Evolutionary conservation across 106 monocot species (phyloP).

Genomic region (Dioscorea dumetorum): DNA sequence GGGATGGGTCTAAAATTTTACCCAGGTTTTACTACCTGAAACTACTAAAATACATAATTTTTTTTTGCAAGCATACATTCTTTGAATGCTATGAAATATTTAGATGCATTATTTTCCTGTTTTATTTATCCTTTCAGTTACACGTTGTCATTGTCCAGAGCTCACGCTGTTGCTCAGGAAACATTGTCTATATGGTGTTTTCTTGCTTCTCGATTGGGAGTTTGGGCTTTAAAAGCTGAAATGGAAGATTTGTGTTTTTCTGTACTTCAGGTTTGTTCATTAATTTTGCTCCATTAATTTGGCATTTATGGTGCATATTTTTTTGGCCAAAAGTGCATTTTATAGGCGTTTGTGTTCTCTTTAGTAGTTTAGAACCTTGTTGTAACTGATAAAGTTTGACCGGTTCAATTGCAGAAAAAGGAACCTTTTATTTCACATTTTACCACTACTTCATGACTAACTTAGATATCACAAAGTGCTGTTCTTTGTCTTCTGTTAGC

Average conservation of each 20-base stretch:
- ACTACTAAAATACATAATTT: not conserved
- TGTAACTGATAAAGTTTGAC: too few species aligned
- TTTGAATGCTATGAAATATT: not conserved
- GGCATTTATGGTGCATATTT: too few species aligned
- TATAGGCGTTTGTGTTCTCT: too few species aligned
- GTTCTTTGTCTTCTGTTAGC: too few species aligned
- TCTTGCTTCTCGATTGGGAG: conserved; percentile 88
- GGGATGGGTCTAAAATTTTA: not conserved
- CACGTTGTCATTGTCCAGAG: conserved; percentile 72
- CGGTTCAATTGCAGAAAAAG: not conserved
- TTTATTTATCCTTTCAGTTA: conserved; percentile 47
- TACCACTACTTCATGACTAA: too few species aligned
- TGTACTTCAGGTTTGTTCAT: conserved; percentile 72
- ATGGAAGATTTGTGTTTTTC: conserved; percentile 95
- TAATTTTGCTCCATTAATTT: not conserved
- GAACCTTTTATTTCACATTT: not conserved
- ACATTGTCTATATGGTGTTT: conserved; percentile 97
- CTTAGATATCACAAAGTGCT: too few species aligned
- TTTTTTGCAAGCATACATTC: too few species aligned
- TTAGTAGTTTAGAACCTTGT: too few species aligned
- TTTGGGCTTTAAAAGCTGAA: conserved; percentile 97
- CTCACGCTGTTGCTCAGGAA: conserved; percentile 94
- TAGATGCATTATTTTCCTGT: not conserved
- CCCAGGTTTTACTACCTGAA: not conserved
- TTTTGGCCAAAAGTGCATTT: too few species aligned